phyloP scores from a whole-genome alignment of 2,329 filamentous ascomycete genomes.

The Mariannaea sp. region DNA sequence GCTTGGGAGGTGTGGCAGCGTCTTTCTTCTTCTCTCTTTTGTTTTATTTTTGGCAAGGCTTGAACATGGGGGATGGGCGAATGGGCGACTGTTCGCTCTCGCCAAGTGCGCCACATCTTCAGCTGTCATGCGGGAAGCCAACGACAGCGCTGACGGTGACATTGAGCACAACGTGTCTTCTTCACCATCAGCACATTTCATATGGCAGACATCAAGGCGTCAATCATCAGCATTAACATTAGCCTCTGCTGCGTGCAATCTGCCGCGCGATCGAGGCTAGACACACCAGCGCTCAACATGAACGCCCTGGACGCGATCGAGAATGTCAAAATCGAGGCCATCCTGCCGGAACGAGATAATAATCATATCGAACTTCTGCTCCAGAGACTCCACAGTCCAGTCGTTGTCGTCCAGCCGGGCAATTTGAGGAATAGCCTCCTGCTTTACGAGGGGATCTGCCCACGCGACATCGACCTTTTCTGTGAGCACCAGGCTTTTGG shows the following conservation, averaged over 20 bases:
- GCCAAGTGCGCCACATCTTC: constrained; percentile 14
- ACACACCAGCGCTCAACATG: constrained; percentile 49
- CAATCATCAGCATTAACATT: neutral
- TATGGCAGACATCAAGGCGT: neutral
- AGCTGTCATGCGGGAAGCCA: neutral
- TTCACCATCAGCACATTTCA: neutral
- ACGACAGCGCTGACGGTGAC: neutral
- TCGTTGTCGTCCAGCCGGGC: constrained; percentile 42
- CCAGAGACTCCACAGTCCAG: constrained; percentile 47
- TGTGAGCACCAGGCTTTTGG: constrained; percentile 44
- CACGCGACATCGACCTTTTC: constrained; percentile 49
- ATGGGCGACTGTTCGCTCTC: neutral
- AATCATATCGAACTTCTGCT: constrained; percentile 48
- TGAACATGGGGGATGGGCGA: constrained; percentile 1
- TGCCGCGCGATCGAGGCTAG: constrained; percentile 11
- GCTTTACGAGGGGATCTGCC: constrained; percentile 50
- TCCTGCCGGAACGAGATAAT: constrained; percentile 50
- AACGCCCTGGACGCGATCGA: constrained; percentile 43
- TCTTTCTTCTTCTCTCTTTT: too few relatives aligned
- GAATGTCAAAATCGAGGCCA: constrained; percentile 47
- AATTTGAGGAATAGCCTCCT: constrained; percentile 48
- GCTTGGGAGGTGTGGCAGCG: neutral
- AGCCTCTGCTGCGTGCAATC: neutral
- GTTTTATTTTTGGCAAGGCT: too few relatives aligned
- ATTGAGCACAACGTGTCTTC: neutral